phyloP scores from a whole-genome alignment of 805 yeast species.

The Candida boleticola region DNA sequence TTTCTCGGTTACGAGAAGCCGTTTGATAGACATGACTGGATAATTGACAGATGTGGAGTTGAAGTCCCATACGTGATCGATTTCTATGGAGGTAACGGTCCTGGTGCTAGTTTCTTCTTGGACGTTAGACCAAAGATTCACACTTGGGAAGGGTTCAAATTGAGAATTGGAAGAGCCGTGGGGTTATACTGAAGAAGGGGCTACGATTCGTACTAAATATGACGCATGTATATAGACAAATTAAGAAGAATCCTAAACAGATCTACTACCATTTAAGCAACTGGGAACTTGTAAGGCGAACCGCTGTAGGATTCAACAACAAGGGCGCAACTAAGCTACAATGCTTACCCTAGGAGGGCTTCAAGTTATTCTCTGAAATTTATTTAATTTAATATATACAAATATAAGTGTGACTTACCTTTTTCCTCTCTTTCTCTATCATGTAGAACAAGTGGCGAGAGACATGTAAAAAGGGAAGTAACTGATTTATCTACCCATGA shows the following conservation, averaged over 20 bases:
- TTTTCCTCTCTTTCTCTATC: no score
- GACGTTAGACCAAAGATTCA: conserved; percentile 94
- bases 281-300: no score
- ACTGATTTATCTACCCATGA: conserved; percentile 41
- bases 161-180: conserved; percentile 64
- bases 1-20: conserved; percentile 73
- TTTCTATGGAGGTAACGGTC: conserved; percentile 60
- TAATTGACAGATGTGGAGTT: conserved; percentile 78
- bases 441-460: not conserved
- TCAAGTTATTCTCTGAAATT: no score
- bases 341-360: no score
- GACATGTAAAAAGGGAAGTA: not conserved
- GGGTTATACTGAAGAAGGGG: conserved; percentile 38
- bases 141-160: conserved; percentile 71
- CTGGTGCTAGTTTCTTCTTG: conserved; percentile 62
- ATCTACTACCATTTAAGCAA: no score
- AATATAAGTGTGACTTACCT: not conserved
- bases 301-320: no score
- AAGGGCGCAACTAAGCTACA: no score
- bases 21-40: conserved; percentile 97
- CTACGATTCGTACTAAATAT: no score
- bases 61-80: conserved; percentile 89
- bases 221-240: not conserved
- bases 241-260: not conserved
- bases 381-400: not conserved